These are phyloP conservation scores for Straminergon stramineum DNA, from an alignment of 225 moss, liverwort and hornwort species.

Conservation along the genomic window DNA sequence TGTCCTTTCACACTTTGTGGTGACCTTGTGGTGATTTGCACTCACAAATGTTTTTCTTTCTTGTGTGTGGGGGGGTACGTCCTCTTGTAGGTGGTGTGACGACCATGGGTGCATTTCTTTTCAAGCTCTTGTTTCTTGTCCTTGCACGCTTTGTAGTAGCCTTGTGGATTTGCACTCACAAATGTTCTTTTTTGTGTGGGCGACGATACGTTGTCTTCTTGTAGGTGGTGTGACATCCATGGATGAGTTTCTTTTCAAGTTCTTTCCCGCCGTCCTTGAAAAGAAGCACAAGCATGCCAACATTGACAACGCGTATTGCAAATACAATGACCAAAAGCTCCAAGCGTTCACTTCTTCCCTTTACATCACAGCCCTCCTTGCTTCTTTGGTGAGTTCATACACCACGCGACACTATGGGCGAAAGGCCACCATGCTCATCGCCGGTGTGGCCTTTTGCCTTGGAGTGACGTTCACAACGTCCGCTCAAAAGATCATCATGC, in stretches of 20 bases:
- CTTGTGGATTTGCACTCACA: background rate
- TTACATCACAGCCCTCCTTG: background rate
- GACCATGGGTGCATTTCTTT: background rate
- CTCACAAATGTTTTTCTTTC: background rate
- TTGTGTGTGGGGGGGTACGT: background rate
- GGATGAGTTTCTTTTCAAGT: background rate
- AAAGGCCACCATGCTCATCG: background rate
- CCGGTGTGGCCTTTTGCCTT: background rate
- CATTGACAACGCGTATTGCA: background rate
- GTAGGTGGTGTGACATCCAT: constrained; percentile 1
- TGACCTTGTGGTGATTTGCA: no score
- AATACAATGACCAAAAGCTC: background rate
- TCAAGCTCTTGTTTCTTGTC: background rate
- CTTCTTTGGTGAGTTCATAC: background rate
- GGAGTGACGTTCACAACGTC: background rate
- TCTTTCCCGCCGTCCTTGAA: background rate
- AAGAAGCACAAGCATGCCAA: background rate
- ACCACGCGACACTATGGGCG: background rate
- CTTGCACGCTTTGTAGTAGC: background rate
- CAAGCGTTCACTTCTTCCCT: background rate
- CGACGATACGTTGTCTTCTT: background rate
- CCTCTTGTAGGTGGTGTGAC: background rate
- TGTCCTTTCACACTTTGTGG: background rate
- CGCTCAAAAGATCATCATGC: background rate
- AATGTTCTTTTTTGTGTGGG: no score